These are phyloP conservation scores for Boletus reticuloceps DNA, from an alignment of 768 basidiomycete genomes.

Conservation along the genomic window DNA sequence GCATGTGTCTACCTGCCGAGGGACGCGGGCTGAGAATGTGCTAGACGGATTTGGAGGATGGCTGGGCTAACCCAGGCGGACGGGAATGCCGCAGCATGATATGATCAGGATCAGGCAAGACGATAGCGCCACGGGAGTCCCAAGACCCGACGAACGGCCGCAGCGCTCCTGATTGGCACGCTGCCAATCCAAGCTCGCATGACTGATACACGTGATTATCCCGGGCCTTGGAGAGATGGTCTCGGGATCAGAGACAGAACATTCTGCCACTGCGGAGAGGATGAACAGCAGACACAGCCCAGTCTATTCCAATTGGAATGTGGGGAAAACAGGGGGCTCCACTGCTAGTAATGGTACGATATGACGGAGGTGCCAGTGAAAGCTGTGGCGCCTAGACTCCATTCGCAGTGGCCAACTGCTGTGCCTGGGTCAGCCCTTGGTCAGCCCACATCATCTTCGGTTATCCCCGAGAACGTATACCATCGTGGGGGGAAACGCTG, in stretches of 20 bases:
- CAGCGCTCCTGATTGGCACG: background rate
- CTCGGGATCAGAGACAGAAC: no score
- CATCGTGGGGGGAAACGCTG: background rate
- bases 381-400: background rate
- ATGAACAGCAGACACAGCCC: background rate
- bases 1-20: constrained; percentile 11
- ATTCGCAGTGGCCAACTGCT: background rate
- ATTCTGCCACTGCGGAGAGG: background rate
- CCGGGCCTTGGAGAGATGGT: background rate
- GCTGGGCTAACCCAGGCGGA: background rate
- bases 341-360: no score
- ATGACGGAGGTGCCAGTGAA: no score
- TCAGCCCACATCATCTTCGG: background rate
- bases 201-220: background rate
- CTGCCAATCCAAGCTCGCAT: background rate
- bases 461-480: background rate
- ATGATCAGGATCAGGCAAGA: background rate
- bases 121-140: no score
- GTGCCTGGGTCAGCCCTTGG: constrained; percentile 2
- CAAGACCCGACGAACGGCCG: no score
- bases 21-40: constrained; percentile 9
- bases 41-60: background rate
- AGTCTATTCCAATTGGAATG: background rate
- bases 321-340: background rate
- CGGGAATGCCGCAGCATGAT: background rate